These are phyloP conservation scores for Rubroboletus satanas DNA, from an alignment of 768 basidiomycete species.

Conservation along the genomic window DNA sequence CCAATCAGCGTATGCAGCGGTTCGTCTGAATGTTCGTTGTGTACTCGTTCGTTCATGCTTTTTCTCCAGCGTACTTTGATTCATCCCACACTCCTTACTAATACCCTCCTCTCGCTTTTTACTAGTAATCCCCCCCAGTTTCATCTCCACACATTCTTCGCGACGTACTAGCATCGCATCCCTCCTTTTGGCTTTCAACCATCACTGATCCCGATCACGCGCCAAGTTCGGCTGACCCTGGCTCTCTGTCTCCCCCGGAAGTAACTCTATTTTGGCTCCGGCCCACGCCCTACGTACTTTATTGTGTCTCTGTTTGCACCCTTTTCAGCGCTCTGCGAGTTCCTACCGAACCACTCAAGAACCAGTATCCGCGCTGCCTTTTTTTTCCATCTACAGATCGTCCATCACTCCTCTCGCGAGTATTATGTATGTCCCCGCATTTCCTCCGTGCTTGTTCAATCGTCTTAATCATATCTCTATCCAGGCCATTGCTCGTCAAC, in stretches of 20 bases:
- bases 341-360: not conserved
- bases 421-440: constrained; percentile 21
- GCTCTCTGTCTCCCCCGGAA: not conserved
- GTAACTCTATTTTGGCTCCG: constrained; percentile 21
- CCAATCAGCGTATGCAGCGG: constrained; percentile 18
- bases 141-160: not conserved
- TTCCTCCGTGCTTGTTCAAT: not conserved
- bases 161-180: not conserved
- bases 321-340: constrained; percentile 1
- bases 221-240: not conserved
- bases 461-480: not conserved
- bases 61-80: constrained; percentile 8
- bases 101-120: constrained; percentile 5
- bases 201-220: constrained; percentile 17
- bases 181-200: not conserved
- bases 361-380: not conserved
- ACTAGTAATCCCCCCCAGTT: not conserved
- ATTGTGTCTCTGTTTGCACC: constrained; percentile 17
- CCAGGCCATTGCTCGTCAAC: constrained; percentile 16
- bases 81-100: constrained; percentile 13
- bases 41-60: not conserved
- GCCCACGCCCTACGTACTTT: constrained; percentile 9
- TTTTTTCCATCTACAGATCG: not conserved
- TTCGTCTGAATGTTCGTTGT: not conserved
- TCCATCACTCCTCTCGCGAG: constrained; percentile 1